phyloP scores from a whole-genome alignment of 2,329 filamentous ascomycete genomes.

The Coleophoma eucalyptorum region DNA sequence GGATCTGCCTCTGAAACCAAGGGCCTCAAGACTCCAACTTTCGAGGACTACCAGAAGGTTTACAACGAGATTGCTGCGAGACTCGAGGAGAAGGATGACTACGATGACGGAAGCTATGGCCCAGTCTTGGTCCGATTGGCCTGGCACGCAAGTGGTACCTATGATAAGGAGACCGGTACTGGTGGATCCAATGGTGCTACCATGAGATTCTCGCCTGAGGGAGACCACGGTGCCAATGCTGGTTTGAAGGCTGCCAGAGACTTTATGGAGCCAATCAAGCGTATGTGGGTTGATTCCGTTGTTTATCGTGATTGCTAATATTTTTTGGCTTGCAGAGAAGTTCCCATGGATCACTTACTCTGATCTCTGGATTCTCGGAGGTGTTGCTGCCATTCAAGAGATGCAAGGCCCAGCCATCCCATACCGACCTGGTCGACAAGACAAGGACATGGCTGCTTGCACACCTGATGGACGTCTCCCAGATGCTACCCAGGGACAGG shows the following conservation, averaged over 20 bases:
- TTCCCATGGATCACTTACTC: conserved; percentile 97
- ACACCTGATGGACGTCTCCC: conserved; percentile 91
- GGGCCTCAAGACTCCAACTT: conserved; percentile 64
- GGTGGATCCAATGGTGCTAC: conserved; percentile 95
- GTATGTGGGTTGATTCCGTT: conserved; percentile 38
- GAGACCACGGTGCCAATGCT: conserved; percentile 89
- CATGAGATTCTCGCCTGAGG: conserved; percentile 91
- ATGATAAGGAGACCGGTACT: conserved; percentile 80
- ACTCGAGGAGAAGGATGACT: conserved; percentile 87
- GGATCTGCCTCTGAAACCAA: conserved; percentile 38
- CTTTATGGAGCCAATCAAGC: conserved; percentile 90
- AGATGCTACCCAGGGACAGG: conserved; percentile 72
- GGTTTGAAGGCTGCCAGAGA: conserved; percentile 82
- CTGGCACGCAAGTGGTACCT: conserved; percentile 94
- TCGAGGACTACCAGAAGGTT: conserved; percentile 91
- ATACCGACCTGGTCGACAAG: conserved; percentile 80
- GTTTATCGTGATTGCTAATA: conserved; percentile 11
- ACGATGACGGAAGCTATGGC: conserved; percentile 94
- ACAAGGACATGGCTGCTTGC: conserved; percentile 78
- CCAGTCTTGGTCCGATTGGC: conserved; percentile 87
- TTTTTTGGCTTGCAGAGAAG: conserved; percentile 45
- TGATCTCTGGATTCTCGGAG: conserved; percentile 92
- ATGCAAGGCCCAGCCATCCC: conserved; percentile 87
- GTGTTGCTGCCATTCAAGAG: conserved; percentile 86
- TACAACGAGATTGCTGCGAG: conserved; percentile 81